Evolutionary conservation across 352 stramenopile genomes (phyloP).

Genomic region (Lagenidium giganteum): DNA sequence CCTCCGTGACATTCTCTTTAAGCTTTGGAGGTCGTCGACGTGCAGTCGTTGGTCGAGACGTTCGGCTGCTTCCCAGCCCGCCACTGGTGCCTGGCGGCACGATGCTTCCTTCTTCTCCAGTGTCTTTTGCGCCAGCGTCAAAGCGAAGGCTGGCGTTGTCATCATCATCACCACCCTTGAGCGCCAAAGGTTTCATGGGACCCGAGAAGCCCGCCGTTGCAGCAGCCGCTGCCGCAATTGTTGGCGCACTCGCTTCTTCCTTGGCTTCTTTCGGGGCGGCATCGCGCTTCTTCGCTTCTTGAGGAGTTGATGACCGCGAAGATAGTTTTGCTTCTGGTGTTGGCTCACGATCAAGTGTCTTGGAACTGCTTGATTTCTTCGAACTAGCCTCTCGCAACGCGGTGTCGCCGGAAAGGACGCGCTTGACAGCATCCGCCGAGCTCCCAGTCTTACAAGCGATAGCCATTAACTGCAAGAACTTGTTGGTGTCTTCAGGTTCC

Average conservation of each 20-base stretch:
- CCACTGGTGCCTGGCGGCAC: slow-evolving; percentile 40
- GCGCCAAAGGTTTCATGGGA: slow-evolving; percentile 45
- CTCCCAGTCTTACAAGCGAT: slow-evolving; percentile 69
- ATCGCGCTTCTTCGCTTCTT: slow-evolving; percentile 42
- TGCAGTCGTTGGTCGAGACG: slow-evolving; percentile 77
- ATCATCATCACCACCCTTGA: slow-evolving; percentile 50
- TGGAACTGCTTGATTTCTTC: slow-evolving; percentile 26
- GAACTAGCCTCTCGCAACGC: slow-evolving; percentile 25
- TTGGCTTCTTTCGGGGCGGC: slow-evolving; percentile 29
- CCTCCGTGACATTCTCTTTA: slow-evolving; percentile 84
- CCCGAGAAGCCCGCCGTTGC: slow-evolving; percentile 42
- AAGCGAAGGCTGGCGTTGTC: slow-evolving; percentile 45
- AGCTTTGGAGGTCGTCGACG: slow-evolving; percentile 82
- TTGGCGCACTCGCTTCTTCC: no score
- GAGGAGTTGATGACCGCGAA: slow-evolving; percentile 48
- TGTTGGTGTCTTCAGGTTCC: slow-evolving; percentile 92
- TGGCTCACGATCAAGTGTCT: slow-evolving; percentile 31
- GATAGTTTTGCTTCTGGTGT: slow-evolving; percentile 50
- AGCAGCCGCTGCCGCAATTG: slow-evolving; percentile 13
- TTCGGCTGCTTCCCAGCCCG: slow-evolving; percentile 53
- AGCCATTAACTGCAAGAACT: slow-evolving; percentile 88
- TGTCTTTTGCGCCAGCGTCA: slow-evolving; percentile 29
- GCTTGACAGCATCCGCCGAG: slow-evolving; percentile 61
- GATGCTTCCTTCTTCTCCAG: slow-evolving; percentile 17
- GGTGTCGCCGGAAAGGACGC: slow-evolving; percentile 58